Evolutionary conservation across 768 basidiomycete genomes (phyloP), one percentile per base, ranked within the genome.

Genomic region (Baorangia bicolor): DNA sequence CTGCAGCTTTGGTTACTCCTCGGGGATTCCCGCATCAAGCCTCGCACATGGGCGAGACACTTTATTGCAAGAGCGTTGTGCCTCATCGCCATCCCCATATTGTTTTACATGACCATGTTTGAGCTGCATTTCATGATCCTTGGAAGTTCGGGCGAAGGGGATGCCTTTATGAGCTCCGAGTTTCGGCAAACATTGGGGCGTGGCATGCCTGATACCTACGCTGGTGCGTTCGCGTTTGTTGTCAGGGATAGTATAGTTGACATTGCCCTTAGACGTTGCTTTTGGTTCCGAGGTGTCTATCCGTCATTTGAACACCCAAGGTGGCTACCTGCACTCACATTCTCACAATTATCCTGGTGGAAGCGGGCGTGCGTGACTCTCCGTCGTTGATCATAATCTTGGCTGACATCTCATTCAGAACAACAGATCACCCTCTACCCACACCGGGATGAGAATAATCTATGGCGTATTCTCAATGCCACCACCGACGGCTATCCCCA

Each of bases 401-500:
- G 31, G 33, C 40, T 55, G 31, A 59, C 50, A 11, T 47, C 25
- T 7, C 35, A 4, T 56, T 18, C 68, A 98, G 95, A 99, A 68
- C 97, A 99, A 83, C 97, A 99, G 75, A 80, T 99, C 58, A 98
- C 97, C 0, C 85, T 99, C n/a, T 99, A 99, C 69, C 97, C 97
- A 2, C 97, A 99, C 71, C 83, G 89, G n/a, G 97, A 99, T 66
- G 76, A 78, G n/a, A 99, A 99, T 78, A 99, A 99, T 70, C 74
- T 88, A 63, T 99, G 92, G 92, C 80, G 84, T 18, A 82, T 99
- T 56, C 66, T 86, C 66, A 96, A 97, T 65, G 87, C 86, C 1
- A 88, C 90, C 2, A 44, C 66, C 38, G 75, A 78, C 16, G 67
- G 60, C 45, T 67, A 74, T 25, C 76, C 71, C 3, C 71, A 77